Percentiles rank a stretch among this genome's conserved stretches.
Evolutionary conservation across 2,329 filamentous ascomycete genomes (phyloP).

Genomic region (Blumeriella jaapii): DNA sequence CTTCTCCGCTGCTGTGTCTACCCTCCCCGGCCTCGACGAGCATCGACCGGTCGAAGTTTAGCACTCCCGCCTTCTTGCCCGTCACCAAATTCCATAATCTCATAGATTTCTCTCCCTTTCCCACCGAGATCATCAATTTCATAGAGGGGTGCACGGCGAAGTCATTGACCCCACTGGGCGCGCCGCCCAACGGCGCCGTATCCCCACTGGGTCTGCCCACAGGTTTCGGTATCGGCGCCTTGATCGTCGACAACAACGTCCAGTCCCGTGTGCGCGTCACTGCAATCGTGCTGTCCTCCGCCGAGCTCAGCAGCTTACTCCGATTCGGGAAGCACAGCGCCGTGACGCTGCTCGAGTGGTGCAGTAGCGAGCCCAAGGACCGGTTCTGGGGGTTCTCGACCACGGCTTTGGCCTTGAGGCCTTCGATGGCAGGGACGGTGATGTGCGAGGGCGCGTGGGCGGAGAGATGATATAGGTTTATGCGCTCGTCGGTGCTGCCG

Average conservation of each 20-base stretch:
- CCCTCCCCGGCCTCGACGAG: conserved; percentile 67
- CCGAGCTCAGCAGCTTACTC: conserved; percentile 75
- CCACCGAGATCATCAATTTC: conserved; percentile 91
- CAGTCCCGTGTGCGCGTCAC: conserved; percentile 83
- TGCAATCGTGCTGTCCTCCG: conserved; percentile 84
- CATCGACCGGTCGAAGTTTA: conserved; percentile 70
- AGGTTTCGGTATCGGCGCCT: conserved; percentile 73
- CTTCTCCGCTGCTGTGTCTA: conserved; percentile 69
- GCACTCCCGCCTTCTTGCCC: conserved; percentile 84
- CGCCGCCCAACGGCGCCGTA: conserved; percentile 69
- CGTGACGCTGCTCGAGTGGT: conserved; percentile 77
- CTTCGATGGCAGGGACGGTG: conserved; percentile 48
- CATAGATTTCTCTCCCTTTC: conserved; percentile 83
- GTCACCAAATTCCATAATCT: conserved; percentile 94
- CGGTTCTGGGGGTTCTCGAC: conserved; percentile 79
- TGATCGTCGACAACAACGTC: conserved; percentile 77
- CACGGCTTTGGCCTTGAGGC: conserved; percentile 60
- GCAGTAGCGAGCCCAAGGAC: conserved; percentile 74
- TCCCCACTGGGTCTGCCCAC: conserved; percentile 77
- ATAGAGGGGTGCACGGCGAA: conserved; percentile 93
- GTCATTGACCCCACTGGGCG: conserved; percentile 82
- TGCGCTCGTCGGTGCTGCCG: conserved; percentile 83
- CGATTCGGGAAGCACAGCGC: conserved; percentile 71
- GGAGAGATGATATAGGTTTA: conserved; percentile 89
- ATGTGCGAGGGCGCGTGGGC: conserved; percentile 50